phyloP scores from a whole-genome alignment of 129 eudicot genomes.

The Saposhnikovia divaricata region DNA sequence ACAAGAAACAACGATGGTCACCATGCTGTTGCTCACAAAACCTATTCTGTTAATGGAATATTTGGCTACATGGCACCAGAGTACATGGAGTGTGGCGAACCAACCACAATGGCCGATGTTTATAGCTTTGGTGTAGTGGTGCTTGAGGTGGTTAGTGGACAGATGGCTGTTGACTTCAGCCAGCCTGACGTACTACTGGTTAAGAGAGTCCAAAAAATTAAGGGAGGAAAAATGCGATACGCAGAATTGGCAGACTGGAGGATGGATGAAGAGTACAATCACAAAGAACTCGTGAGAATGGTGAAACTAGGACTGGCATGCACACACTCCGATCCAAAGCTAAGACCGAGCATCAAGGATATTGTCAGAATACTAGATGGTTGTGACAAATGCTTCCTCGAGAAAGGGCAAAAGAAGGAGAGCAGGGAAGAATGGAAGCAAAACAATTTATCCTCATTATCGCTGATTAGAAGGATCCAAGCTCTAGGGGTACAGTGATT shows the following conservation, averaged over 20 bases:
- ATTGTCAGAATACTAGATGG: conserved; percentile 71
- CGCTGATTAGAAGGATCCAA: conserved; percentile 61
- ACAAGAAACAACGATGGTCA: conserved; percentile 60
- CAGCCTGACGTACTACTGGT: conserved; percentile 55
- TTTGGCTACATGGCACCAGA: conserved; percentile 93
- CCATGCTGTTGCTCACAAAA: conserved; percentile 37
- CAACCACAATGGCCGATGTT: conserved; percentile 76
- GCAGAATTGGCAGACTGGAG: conserved; percentile 58
- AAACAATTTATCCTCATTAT: conserved; percentile 48
- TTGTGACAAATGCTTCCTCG: conserved; percentile 33
- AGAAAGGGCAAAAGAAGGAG: conserved; percentile 39
- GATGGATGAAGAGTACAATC: conserved; percentile 50
- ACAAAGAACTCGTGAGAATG: conserved; percentile 48
- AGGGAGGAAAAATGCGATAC: conserved; percentile 31
- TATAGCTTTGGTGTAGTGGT: conserved; percentile 92
- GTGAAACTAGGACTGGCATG: conserved; percentile 70
- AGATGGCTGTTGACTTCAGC: conserved; percentile 80
- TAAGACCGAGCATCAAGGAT: conserved; percentile 66
- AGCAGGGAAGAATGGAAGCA: conserved; percentile 66
- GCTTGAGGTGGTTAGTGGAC: conserved; percentile 79
- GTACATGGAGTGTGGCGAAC: conserved; percentile 74
- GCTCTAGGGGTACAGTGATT: conserved; percentile 70
- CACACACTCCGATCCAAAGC: conserved; percentile 57
- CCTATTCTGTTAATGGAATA: conserved; percentile 56
- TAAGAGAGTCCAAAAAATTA: conserved; percentile 43